Evolutionary conservation across 1,284 basidiomycete species (phyloP).

Genomic region (Takashimella koratensis): DNA sequence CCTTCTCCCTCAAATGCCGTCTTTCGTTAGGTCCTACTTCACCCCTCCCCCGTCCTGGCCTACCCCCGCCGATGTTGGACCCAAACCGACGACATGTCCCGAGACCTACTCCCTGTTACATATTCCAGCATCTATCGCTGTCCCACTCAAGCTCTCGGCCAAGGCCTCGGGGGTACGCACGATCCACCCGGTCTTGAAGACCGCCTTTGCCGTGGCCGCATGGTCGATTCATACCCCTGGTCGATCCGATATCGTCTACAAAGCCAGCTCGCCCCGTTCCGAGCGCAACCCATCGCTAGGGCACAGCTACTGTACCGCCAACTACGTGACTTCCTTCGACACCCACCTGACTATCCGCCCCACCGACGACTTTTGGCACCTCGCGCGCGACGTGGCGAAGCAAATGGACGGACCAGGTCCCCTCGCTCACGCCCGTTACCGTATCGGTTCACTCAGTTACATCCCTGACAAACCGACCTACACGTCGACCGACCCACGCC

Average conservation of each 20-base stretch:
- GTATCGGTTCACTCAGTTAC: not conserved
- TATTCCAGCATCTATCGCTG: conserved; percentile 12
- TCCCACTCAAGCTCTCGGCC: conserved; percentile 17
- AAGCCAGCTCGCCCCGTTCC: conserved; percentile 20
- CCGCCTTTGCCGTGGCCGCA: conserved; percentile 25
- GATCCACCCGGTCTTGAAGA: conserved; percentile 34
- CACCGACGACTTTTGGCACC: conserved; percentile 25
- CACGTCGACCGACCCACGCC: conserved; percentile 11
- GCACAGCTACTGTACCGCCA: conserved; percentile 27
- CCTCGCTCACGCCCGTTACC: not conserved
- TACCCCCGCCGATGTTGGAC: not conserved
- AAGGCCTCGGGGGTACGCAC: conserved; percentile 26
- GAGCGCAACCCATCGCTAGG: conserved; percentile 22
- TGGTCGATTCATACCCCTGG: conserved; percentile 11
- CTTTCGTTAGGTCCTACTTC: not conserved
- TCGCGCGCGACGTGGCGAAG: conserved; percentile 6
- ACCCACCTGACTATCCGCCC: conserved; percentile 8
- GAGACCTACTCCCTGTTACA: conserved; percentile 7
- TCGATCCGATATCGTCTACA: conserved; percentile 5
- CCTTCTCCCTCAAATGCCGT: not conserved
- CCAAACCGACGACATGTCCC: not conserved
- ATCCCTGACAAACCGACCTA: conserved; percentile 15
- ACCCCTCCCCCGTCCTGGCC: not conserved
- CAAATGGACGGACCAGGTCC: conserved; percentile 7
- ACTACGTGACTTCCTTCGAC: conserved; percentile 28